phyloP scores from a whole-genome alignment of 495 filamentous ascomycete genomes.

The Neurospora sp. region DNA sequence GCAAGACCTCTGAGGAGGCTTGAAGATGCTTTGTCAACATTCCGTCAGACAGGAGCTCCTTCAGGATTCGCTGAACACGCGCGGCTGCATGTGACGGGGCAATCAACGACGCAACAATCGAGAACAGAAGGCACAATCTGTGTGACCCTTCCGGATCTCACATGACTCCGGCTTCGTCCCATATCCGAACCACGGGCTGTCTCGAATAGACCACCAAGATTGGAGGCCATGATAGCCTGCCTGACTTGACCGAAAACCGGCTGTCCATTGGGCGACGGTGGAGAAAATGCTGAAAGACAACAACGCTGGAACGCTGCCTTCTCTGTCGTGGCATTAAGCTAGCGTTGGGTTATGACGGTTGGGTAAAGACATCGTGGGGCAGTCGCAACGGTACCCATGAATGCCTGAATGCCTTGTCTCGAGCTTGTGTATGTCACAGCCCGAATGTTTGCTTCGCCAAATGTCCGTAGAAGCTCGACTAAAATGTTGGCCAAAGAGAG shows the following conservation, averaged over 20 bases:
- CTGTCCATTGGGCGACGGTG: neutral
- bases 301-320: neutral
- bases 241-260: neutral
- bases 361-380: neutral
- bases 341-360: neutral
- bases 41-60: neutral
- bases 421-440: neutral
- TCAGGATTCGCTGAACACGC: neutral
- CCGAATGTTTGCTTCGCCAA: neutral
- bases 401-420: neutral
- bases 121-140: neutral
- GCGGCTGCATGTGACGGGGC: neutral
- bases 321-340: neutral
- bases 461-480: neutral
- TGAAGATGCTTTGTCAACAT: neutral
- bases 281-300: neutral
- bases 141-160: neutral
- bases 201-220: neutral
- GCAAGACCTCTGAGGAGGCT: neutral
- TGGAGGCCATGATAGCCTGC: neutral
- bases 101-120: neutral
- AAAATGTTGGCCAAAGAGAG: neutral
- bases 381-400: neutral
- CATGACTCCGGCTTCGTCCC: neutral
- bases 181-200: neutral